phyloP scores from a whole-genome alignment of 305 asterid species.

The Fraxinus floribunda region DNA sequence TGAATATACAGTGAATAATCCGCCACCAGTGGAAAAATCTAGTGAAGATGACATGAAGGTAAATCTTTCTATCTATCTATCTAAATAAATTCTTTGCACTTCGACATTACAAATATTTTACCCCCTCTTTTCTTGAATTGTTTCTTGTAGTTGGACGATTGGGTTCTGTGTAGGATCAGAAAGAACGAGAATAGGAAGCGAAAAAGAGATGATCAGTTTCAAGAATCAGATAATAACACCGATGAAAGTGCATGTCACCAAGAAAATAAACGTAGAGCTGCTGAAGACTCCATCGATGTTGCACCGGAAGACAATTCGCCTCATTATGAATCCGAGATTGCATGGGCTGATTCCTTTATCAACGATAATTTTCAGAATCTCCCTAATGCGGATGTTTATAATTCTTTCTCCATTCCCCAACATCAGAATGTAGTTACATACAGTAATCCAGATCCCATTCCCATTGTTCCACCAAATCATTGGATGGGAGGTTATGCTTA shows the following conservation, averaged over 20 bases:
- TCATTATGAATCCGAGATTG: not conserved
- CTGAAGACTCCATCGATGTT: not conserved
- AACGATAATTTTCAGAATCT: not conserved
- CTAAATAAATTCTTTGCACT: not conserved
- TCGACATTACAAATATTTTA: no score
- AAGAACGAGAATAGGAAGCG: not conserved
- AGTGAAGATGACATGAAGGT: not conserved
- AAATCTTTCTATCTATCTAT: not conserved
- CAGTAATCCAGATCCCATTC: not conserved
- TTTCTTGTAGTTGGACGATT: constrained; percentile 16
- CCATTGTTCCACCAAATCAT: not conserved
- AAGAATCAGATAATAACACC: not conserved
- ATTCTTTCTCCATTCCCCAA: not conserved
- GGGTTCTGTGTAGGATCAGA: constrained; percentile 1
- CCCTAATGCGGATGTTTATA: not conserved
- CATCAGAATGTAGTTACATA: not conserved
- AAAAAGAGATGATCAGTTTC: not conserved
- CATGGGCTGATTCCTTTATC: not conserved
- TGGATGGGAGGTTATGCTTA: not conserved
- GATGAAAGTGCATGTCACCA: not conserved
- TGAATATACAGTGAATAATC: constrained; percentile 14
- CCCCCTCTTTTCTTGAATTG: not conserved
- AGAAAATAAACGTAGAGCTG: not conserved
- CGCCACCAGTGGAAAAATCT: not conserved
- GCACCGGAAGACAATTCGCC: not conserved